Conservation (phyloP, 108 stramenopile species). For the Cyclotella distinguenda region DNA sequence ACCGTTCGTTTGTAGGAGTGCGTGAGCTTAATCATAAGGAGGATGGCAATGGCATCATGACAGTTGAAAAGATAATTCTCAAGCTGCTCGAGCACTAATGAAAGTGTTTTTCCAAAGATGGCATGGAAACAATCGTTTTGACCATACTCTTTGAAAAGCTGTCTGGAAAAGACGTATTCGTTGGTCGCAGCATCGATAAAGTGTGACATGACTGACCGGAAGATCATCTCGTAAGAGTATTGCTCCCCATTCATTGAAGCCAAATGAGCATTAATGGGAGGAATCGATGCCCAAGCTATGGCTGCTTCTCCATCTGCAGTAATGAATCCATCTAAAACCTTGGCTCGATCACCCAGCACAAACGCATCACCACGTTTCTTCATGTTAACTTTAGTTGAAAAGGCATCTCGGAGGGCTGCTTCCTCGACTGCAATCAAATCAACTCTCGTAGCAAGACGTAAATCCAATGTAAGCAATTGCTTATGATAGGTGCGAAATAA, state of each 20-base stretch:
- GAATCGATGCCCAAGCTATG: constrained; percentile 44
- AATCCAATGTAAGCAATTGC: constrained; percentile 91
- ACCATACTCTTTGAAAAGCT: constrained; percentile 87
- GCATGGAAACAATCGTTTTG: constrained; percentile 79
- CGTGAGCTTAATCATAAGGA: constrained; percentile 97
- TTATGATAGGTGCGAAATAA: constrained; percentile 95
- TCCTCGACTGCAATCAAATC: constrained; percentile 97
- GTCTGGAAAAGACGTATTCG: constrained; percentile 93
- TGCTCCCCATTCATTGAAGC: constrained; percentile 76
- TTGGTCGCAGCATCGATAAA: constrained; percentile 96
- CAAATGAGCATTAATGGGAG: constrained; percentile 90
- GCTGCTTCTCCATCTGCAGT: constrained; percentile 40
- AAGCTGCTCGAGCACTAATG: constrained; percentile 89
- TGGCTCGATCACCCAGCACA: constrained; percentile 70
- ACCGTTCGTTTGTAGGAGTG: constrained; percentile 89
- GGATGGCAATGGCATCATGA: constrained; percentile 92
- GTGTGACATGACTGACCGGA: constrained; percentile 92
- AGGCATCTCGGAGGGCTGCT: constrained; percentile 79
- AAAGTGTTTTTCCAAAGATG: constrained; percentile 86
- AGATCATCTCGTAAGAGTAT: constrained; percentile 94
- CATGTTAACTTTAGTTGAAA: constrained; percentile 84
- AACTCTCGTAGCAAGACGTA: constrained; percentile 77
- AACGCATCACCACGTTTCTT: constrained; percentile 95
- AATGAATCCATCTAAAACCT: constrained; percentile 50
- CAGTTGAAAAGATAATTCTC: constrained; percentile 96